Base-by-base conservation (phyloP, 1,284 basidiomycete species). In the Albatrellus sp. region DNA sequence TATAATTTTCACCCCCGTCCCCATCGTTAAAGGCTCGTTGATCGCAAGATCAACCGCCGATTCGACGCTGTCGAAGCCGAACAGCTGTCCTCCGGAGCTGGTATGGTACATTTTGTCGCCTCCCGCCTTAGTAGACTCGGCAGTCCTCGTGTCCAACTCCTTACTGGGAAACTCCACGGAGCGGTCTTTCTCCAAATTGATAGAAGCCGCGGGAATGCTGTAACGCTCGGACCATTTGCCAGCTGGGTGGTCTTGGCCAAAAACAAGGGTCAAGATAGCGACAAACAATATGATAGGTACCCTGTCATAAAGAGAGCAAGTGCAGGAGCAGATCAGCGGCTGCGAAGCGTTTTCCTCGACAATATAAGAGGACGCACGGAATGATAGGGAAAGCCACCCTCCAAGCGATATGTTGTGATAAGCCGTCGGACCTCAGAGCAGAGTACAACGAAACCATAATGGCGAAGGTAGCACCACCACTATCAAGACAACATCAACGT, bases 401-500 rank as follows among this genome's bases (percentile, higher is more conserved):
- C 78, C 77, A 81, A 9, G 78, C 72, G 0, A 67, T 54, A 49
- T 71, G 67, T 2, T 61, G 47, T 1, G 62, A 57, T 14, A 75
- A 54, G 2, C 71, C 70, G 12, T 67, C 59, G 2, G 58, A 48
- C 10, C 59, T 47, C 19, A 75, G 61, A 5, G 59, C 57, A 39
- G 72, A 60, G 59, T 70, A 80, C 24, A 79, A 58, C 8, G 73
- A 70, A 6, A 73, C 69, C 77, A 80, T 80, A 51, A 78, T 67
- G 24, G 24, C 24, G 7, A 24, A 24, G 4, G 24, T 24, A 7
- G 24, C 24, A 24, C 24, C 24, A 24, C 24, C 24, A 7, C 24
- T 24, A 24, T 24, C 24, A 7, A 24, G 24, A 24, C 24, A 24
- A 24, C 4, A 7, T 24, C 24, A 24, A 7, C 3, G 3, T 24